These are phyloP conservation scores for Penicillium sp. DNA, from an alignment of 2,329 filamentous ascomycete species.

Conservation along the genomic window DNA sequence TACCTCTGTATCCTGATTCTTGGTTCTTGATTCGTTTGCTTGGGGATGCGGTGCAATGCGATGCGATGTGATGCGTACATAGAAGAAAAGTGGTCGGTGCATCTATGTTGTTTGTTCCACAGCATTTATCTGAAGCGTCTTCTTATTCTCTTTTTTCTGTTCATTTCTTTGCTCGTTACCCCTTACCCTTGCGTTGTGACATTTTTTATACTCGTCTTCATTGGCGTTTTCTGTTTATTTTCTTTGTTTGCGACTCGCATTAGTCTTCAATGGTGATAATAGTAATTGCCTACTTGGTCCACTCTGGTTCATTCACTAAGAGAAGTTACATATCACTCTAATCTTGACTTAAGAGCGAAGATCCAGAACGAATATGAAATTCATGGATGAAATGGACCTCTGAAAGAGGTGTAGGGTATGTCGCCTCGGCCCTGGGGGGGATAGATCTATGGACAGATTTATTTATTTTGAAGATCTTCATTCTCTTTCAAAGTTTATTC, in stretches of 20 bases:
- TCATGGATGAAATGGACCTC: too few relatives aligned
- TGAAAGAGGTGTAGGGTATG: too few relatives aligned
- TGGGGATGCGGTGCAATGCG: neutral
- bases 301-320: too few relatives aligned
- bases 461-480: too few relatives aligned
- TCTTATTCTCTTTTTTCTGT: neutral
- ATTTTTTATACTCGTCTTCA: neutral
- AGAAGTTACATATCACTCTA: too few relatives aligned
- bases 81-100: conserved; percentile 3
- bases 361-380: too few relatives aligned
- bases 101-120: neutral
- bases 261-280: neutral
- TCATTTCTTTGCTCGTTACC: neutral
- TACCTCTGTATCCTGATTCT: neutral
- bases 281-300: neutral
- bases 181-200: neutral
- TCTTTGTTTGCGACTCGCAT: neutral
- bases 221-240: neutral
- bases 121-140: conserved; percentile 9
- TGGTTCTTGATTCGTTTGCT: neutral
- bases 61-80: conserved; percentile 7
- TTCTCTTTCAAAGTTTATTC: too few relatives aligned
- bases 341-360: too few relatives aligned
- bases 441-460: too few relatives aligned
- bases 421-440: too few relatives aligned